A percentile compares a stretch with the other conserved stretches of the same genome.
phyloP scores from a whole-genome alignment of 176 grass and related monocot species.

The Leersia perrieri region DNA sequence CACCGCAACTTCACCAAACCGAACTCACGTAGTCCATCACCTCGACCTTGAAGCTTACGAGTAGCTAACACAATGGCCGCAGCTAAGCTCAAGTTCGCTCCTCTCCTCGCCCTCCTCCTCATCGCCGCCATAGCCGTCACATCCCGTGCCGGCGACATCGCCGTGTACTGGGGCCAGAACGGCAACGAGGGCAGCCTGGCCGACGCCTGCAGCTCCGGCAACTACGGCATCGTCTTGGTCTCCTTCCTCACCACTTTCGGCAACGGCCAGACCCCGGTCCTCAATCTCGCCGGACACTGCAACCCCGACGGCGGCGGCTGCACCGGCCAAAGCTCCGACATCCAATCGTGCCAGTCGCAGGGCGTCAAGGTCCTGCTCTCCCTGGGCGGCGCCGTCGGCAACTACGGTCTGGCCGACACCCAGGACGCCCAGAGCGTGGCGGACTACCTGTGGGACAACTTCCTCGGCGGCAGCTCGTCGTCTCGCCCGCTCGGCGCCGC shows the following conservation, averaged over 20 bases:
- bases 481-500: conserved; percentile 57
- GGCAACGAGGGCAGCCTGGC: conserved; percentile 53
- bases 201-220: conserved; percentile 50
- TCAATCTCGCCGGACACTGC: conserved; percentile 74
- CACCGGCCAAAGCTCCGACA: conserved; percentile 35
- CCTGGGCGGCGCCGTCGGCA: conserved; percentile 42
- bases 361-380: conserved; percentile 72
- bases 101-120: conserved; percentile 40
- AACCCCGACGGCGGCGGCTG: conserved; percentile 29
- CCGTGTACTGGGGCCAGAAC: conserved; percentile 82
- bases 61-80: conserved; percentile 13
- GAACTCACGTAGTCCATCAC: not conserved
- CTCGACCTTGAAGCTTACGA: not conserved
- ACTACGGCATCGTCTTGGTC: conserved; percentile 42
- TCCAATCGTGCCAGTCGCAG: conserved; percentile 46
- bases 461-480: conserved; percentile 35
- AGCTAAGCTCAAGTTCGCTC: conserved; percentile 16
- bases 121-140: conserved; percentile 24
- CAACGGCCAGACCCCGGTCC: conserved; percentile 42
- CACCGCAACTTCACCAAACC: conserved; percentile 12
- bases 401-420: conserved; percentile 42
- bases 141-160: conserved; percentile 52
- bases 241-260: conserved; percentile 71
- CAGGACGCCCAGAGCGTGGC: conserved; percentile 60
- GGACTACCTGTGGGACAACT: conserved; percentile 72